These are phyloP conservation scores for Yamadazyma songkhlaensis DNA, from an alignment of 1,139 yeast genomes.

Conservation along the genomic window DNA sequence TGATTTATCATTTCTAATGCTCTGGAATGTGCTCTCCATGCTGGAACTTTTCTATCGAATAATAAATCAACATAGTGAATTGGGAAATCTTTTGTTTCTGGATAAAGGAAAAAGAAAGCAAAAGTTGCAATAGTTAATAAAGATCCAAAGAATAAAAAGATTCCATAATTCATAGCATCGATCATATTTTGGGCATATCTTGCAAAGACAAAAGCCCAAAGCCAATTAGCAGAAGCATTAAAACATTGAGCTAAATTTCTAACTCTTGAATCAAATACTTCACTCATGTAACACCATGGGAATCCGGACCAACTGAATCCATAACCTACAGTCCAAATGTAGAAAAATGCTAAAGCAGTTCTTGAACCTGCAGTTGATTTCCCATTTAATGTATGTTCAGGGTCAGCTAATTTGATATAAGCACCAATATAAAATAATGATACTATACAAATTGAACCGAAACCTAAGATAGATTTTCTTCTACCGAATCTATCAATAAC, in stretches of 20 bases:
- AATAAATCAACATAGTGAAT: conserved; percentile 41
- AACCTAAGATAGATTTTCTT: conserved; percentile 40
- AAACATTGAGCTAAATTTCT: conserved; percentile 43
- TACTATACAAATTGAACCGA: conserved; percentile 43
- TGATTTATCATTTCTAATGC: conserved; percentile 9
- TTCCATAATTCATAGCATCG: conserved; percentile 39
- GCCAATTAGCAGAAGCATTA: conserved; percentile 47
- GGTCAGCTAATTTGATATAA: conserved; percentile 41
- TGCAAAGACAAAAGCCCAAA: conserved; percentile 50
- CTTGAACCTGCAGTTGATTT: conserved; percentile 34
- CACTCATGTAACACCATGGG: conserved; percentile 48
- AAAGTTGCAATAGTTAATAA: conserved; percentile 33
- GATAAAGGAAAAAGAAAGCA: conserved; percentile 35
- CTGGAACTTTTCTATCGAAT: conserved; percentile 22
- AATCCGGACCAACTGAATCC: conserved; percentile 48
- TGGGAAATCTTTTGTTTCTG: conserved; percentile 46
- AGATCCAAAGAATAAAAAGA: conserved; percentile 43
- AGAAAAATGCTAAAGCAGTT: conserved; percentile 48
- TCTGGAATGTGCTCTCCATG: conserved; percentile 14
- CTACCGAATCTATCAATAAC: conserved; percentile 49
- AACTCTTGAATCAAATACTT: conserved; percentile 41
- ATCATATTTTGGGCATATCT: conserved; percentile 45
- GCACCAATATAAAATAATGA: conserved; percentile 52
- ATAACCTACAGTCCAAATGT: conserved; percentile 44
- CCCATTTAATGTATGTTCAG: conserved; percentile 18